Evolutionary conservation across 2,329 filamentous ascomycete genomes (phyloP).

Genomic region (Acrocalymma vagum): DNA sequence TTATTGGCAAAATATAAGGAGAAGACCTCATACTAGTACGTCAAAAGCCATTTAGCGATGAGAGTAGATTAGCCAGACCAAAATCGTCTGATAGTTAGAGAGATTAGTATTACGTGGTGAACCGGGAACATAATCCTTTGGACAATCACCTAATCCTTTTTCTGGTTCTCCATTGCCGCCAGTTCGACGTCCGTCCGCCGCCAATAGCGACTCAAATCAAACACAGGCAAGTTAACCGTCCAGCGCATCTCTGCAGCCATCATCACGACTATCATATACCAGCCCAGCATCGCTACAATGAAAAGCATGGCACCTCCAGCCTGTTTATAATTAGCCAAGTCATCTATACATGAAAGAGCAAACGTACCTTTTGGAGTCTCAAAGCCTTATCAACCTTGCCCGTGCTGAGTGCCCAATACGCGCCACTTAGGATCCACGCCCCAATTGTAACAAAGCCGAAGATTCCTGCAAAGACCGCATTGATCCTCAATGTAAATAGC

Average conservation of each 20-base stretch:
- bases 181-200: conserved; percentile 35
- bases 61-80: neutral
- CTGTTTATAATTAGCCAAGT: conserved; percentile 22
- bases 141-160: conserved; percentile 38
- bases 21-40: too few species aligned
- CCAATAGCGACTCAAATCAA: conserved; percentile 62
- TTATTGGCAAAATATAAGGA: too few species aligned
- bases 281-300: conserved; percentile 57
- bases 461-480: conserved; percentile 59
- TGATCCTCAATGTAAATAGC: conserved; percentile 61
- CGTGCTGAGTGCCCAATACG: conserved; percentile 58
- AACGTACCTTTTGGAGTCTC: conserved; percentile 56
- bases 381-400: conserved; percentile 54
- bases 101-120: neutral
- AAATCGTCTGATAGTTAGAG: neutral
- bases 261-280: conserved; percentile 64
- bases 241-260: conserved; percentile 64
- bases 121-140: too few species aligned
- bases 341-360: too few species aligned
- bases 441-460: conserved; percentile 58
- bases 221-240: conserved; percentile 58
- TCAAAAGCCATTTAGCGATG: too few species aligned
- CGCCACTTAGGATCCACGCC: conserved; percentile 56
- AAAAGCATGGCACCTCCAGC: conserved; percentile 52
- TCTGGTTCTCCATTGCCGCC: conserved; percentile 32